These are phyloP conservation scores for Hordeum pubiflorum DNA, from an alignment of 202 grass and related monocot genomes.

Conservation along the genomic window DNA sequence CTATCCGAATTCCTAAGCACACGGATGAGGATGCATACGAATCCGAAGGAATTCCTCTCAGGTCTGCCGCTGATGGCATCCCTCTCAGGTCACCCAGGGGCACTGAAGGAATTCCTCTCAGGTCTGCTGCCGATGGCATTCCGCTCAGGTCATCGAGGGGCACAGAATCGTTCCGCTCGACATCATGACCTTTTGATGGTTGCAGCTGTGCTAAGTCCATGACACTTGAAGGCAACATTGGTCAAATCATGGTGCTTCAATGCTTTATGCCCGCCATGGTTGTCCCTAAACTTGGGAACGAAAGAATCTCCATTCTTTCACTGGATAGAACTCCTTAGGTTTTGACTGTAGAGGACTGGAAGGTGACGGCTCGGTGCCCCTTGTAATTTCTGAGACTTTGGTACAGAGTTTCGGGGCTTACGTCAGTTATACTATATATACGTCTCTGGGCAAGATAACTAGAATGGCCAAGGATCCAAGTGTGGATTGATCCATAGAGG, in stretches of 20 bases:
- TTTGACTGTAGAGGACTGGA: constrained; percentile 56
- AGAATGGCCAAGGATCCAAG: constrained; percentile 10
- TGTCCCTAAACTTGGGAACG: constrained; percentile 24
- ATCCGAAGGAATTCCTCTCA: constrained; percentile 66
- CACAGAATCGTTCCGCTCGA: constrained; percentile 34
- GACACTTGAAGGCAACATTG: constrained; percentile 7
- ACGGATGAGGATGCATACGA: constrained; percentile 48
- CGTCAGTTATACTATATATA: constrained; percentile 32
- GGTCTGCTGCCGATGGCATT: constrained; percentile 50
- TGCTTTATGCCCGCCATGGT: not conserved
- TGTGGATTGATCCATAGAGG: not conserved
- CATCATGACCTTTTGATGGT: not conserved
- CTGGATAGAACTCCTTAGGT: constrained; percentile 42
- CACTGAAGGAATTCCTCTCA: constrained; percentile 43
- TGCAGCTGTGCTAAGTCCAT: not conserved
- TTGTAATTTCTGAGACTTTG: constrained; percentile 37
- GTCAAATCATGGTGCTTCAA: constrained; percentile 14
- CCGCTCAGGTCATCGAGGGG: constrained; percentile 61
- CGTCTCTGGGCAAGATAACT: constrained; percentile 8
- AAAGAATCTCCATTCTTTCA: constrained; percentile 47
- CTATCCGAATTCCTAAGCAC: constrained; percentile 61
- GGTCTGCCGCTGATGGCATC: constrained; percentile 48
- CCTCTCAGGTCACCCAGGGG: constrained; percentile 62
- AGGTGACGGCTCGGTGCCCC: constrained; percentile 34
- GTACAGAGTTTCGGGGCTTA: constrained; percentile 37